Percentiles rank a stretch among this genome's conserved stretches.
Conservation (phyloP, 2,329 filamentous ascomycete genomes). For the Magnaporthales sp. region DNA sequence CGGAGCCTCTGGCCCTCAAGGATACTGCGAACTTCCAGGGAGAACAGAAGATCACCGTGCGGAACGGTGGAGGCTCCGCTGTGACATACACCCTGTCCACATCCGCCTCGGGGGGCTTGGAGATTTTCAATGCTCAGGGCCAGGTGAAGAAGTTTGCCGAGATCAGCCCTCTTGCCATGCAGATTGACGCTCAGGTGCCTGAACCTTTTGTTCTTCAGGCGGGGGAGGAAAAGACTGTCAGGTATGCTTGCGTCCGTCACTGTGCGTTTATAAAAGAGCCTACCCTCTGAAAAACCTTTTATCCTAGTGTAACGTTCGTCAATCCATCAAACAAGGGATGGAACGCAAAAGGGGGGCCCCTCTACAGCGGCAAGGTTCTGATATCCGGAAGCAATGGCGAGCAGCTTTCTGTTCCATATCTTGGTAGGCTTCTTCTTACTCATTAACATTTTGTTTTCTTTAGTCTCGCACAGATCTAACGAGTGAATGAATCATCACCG, state of each 20-base stretch:
- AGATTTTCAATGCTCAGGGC: conserved; percentile 21
- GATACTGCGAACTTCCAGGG: conserved; percentile 29
- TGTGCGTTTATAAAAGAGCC: background rate
- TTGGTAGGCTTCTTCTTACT: conserved; percentile 12
- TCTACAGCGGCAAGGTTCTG: conserved; percentile 25
- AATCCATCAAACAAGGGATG: background rate
- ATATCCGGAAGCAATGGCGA: conserved; percentile 23
- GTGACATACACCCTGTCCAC: conserved; percentile 21
- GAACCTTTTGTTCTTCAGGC: background rate
- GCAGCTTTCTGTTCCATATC: conserved; percentile 22
- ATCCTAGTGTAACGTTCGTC: background rate
- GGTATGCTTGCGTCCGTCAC: background rate
- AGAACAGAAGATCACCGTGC: conserved; percentile 18
- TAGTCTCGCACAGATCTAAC: background rate
- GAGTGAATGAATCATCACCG: background rate
- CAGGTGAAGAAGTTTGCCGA: background rate
- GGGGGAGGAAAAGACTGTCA: background rate
- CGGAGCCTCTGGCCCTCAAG: conserved; percentile 30
- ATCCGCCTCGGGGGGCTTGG: conserved; percentile 24
- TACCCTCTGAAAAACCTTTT: background rate
- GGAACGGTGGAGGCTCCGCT: conserved; percentile 23
- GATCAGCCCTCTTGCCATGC: background rate
- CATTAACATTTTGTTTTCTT: too few species aligned
- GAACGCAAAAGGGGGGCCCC: conserved; percentile 13
- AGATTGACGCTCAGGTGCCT: background rate